Base-by-base conservation (phyloP, 495 filamentous ascomycete genomes). In the Astrocystis sublimbata region DNA sequence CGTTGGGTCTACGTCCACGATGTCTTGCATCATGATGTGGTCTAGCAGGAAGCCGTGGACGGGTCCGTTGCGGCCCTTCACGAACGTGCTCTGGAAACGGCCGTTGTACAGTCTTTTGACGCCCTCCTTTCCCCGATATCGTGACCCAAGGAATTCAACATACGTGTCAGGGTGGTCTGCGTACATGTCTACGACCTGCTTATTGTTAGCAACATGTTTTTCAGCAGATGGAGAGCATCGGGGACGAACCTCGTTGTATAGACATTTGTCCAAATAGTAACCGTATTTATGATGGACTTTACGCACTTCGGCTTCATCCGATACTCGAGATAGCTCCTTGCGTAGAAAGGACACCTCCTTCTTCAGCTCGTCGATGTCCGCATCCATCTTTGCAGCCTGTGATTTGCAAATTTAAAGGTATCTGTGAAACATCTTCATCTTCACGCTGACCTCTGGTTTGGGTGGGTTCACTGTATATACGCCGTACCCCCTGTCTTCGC, bases 251-350 rank as follows among this genome's bases (percentile, higher is more conserved):
- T 85, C 78, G 59, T 83, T 77, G 73, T 85, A 85, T 1, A 84
- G 72, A 60, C 82, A 85, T 53, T 85, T 85, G 72, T 85, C 82
- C 42, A 85, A 76, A 64, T 85, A 85, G 71, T 85, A 85, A 51
- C 82, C 82, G 65, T 85, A 85, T 65, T 83, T 83, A 75, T 74
- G 76, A 63, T 83, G 81, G 6, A 78, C 71, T 61, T 85, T 84
- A 63, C 79, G 77, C 35, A 84, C 76, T 64, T 84, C 81, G 33
- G 73, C 71, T 61, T 82, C 77, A 45, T 81, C 79, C 8, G 69
- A 64, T 45, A 74, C 51, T 19, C 65, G 58, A 28, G 68, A 63
- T 61, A 67, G 45, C 46, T 72, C 55, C 43, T 63, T 60, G 49
- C 65, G 58, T 59, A 77, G 65, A 36, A 62, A 53, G 19, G 60